A percentile compares a stretch with the other conserved stretches of the same genome.
phyloP scores from a whole-genome alignment of 345 rosid species.

The Hevea brasiliensis region DNA sequence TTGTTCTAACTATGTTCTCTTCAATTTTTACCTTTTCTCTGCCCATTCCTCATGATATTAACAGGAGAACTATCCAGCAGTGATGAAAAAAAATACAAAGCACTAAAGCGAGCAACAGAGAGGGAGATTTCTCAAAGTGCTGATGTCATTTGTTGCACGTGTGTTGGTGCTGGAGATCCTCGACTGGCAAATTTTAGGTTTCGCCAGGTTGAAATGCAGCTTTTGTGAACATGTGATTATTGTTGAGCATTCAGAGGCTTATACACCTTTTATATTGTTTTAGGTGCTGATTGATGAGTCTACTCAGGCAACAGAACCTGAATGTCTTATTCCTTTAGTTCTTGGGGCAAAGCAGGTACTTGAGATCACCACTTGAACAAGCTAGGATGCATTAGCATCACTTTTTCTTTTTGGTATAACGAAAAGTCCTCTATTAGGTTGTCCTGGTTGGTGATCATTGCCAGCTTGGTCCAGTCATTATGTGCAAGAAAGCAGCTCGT shows the following conservation, averaged over 20 bases:
- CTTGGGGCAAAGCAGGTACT: conserved; percentile 96
- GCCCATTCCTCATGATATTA: neutral
- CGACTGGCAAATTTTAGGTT: conserved; percentile 94
- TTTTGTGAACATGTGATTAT: neutral
- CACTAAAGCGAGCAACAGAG: conserved; percentile 93
- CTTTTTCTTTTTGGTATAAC: conserved; percentile 11
- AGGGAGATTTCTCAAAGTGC: conserved; percentile 99
- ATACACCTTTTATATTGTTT: conserved; percentile 7
- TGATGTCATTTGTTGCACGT: conserved; percentile 98
- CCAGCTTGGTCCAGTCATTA: conserved; percentile 99
- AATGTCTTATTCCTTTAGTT: conserved; percentile 97
- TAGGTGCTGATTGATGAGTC: conserved; percentile 99
- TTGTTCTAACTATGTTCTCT: neutral
- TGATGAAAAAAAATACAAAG: conserved; percentile 98
- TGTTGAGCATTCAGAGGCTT: conserved; percentile 21
- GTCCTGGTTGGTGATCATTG: conserved; percentile 99
- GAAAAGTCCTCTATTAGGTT: conserved; percentile 47
- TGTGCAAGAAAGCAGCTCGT: conserved; percentile 99
- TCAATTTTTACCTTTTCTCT: neutral
- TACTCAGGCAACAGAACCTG: conserved; percentile 98
- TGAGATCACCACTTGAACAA: conserved; percentile 2
- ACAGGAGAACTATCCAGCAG: conserved; percentile 96
- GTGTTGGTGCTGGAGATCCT: conserved; percentile 99
- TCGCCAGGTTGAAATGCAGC: conserved; percentile 68
- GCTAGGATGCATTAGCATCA: neutral